phyloP scores from a whole-genome alignment of 2,329 filamentous ascomycete genomes.

The Hypoxylon sp. region DNA sequence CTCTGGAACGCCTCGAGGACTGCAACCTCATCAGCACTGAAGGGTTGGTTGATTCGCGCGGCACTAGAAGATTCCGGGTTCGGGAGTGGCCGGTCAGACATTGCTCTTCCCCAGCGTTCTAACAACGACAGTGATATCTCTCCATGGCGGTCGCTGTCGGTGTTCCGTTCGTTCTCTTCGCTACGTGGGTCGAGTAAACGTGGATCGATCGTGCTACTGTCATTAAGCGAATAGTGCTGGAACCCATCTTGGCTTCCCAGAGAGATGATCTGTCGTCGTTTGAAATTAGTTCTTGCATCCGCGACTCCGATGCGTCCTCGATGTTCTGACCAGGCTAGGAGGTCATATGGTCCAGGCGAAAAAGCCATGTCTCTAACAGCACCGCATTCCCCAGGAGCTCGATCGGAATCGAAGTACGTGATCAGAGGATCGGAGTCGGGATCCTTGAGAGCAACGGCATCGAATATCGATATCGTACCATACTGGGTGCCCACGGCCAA shows the following conservation, averaged over 20 bases:
- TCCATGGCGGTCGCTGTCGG: constrained; percentile 56
- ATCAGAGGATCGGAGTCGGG: constrained; percentile 72
- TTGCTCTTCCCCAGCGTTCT: constrained; percentile 53
- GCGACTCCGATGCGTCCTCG: constrained; percentile 80
- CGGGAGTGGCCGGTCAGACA: constrained; percentile 46
- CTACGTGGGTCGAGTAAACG: constrained; percentile 63
- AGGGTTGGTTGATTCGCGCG: constrained; percentile 62
- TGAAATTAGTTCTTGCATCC: constrained; percentile 76
- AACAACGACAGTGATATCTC: constrained; percentile 49
- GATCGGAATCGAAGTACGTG: constrained; percentile 81
- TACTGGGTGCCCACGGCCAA: constrained; percentile 85
- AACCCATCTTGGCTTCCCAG: constrained; percentile 71
- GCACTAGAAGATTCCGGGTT: constrained; percentile 52
- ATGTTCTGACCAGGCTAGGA: constrained; percentile 95
- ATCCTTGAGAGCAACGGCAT: constrained; percentile 64
- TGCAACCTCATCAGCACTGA: constrained; percentile 67
- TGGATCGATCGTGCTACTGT: constrained; percentile 67
- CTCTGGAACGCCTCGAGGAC: constrained; percentile 69
- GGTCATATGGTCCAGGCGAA: constrained; percentile 87
- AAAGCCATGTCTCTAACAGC: constrained; percentile 94
- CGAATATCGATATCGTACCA: constrained; percentile 82
- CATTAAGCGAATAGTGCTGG: constrained; percentile 68
- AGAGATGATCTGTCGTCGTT: constrained; percentile 75
- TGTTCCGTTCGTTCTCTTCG: constrained; percentile 57
- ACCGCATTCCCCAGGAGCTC: constrained; percentile 77